A percentile compares a stretch with the other conserved stretches of the same genome.
These are phyloP conservation scores for Emydomyces testavorans DNA, from an alignment of 2,329 filamentous ascomycete species.

Conservation along the genomic window DNA sequence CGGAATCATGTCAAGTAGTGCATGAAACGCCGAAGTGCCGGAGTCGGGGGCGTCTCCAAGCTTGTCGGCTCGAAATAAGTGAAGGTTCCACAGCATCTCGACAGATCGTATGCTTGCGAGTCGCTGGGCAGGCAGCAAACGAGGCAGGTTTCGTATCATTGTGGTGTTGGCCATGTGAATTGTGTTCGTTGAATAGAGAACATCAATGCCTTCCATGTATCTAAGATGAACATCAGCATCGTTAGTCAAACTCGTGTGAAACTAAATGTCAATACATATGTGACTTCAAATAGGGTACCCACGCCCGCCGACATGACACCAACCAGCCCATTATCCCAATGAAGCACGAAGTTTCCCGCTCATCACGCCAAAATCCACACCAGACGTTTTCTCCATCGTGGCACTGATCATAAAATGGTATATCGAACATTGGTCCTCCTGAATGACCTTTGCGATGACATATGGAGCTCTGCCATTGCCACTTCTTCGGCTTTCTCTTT, in stretches of 20 bases:
- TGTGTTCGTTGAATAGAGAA: neutral
- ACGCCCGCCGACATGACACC: constrained; percentile 23
- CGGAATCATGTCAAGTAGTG: too few species aligned
- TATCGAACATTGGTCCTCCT: too few species aligned
- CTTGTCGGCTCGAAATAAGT: too few species aligned
- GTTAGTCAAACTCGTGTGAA: too few species aligned
- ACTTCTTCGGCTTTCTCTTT: too few species aligned
- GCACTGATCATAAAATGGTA: too few species aligned
- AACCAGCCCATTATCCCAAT: constrained; percentile 26
- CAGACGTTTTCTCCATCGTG: neutral
- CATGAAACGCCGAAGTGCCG: too few species aligned
- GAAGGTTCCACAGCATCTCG: too few species aligned
- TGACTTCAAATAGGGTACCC: too few species aligned
- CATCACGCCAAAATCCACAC: neutral
- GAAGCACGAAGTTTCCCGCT: neutral
- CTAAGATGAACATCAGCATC: neutral
- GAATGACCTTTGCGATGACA: neutral
- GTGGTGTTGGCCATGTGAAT: neutral
- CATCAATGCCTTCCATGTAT: neutral
- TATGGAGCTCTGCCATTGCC: neutral
- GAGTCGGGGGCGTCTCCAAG: too few species aligned
- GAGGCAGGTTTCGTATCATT: neutral
- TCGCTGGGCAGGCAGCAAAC: neutral
- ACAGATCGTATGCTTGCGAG: neutral
- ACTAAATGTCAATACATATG: too few species aligned